Evolutionary conservation across 2,329 filamentous ascomycete species (phyloP).

Genomic region (Pyrenophora teres): DNA sequence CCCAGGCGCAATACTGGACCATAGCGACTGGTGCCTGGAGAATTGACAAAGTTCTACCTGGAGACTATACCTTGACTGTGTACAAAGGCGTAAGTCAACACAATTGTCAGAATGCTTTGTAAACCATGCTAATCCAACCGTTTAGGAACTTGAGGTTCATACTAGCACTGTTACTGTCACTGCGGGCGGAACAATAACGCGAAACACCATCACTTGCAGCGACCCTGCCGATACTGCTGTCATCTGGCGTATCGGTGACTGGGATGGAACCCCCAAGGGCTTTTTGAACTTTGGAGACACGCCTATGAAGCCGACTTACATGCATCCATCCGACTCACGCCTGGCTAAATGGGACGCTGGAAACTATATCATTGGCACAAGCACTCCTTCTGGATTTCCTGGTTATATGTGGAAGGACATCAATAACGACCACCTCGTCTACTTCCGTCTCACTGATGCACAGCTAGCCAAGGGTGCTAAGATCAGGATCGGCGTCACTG

Average conservation of each 20-base stretch:
- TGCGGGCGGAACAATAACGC: conserved; percentile 53
- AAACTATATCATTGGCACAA: conserved; percentile 30
- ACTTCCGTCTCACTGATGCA: conserved; percentile 41
- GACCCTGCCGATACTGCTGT: conserved; percentile 53
- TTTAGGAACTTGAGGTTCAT: conserved; percentile 32
- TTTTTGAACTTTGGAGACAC: conserved; percentile 60
- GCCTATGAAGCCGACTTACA: conserved; percentile 51
- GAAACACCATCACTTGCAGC: conserved; percentile 56
- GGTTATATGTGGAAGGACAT: conserved; percentile 52
- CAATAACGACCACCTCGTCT: conserved; percentile 51
- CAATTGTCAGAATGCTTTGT: background rate
- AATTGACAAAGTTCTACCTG: conserved; percentile 66
- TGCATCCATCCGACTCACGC: conserved; percentile 47
- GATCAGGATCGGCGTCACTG: conserved; percentile 29
- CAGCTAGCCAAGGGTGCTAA: conserved; percentile 29
- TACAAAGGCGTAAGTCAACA: conserved; percentile 52
- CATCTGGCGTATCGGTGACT: conserved; percentile 67
- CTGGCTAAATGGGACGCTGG: conserved; percentile 31
- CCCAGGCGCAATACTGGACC: conserved; percentile 48
- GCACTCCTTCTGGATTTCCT: conserved; percentile 35
- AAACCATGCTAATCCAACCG: background rate
- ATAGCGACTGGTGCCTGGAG: conserved; percentile 54
- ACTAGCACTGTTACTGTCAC: conserved; percentile 49
- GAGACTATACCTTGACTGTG: conserved; percentile 67
- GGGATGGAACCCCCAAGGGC: conserved; percentile 61